phyloP scores from a whole-genome alignment of 192 early-diverging fungal species.

The Geosiphon pyriformis region DNA sequence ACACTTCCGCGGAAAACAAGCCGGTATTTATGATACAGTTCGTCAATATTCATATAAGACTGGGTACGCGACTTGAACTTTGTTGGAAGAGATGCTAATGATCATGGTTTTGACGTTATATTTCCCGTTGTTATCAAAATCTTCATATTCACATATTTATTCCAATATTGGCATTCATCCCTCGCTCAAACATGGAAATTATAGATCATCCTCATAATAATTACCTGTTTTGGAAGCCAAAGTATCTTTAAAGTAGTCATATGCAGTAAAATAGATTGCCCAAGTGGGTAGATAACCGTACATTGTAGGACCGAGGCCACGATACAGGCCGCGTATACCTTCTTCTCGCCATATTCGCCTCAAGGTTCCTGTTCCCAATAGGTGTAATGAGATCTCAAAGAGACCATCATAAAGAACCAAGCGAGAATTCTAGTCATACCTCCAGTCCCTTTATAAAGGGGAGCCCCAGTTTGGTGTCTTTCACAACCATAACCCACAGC shows the following conservation, averaged over 20 bases:
- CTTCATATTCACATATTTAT: no score
- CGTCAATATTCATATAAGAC: no score
- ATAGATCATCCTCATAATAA: no score
- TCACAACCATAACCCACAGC: neutral
- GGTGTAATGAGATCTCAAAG: neutral
- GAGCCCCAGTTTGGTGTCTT: neutral
- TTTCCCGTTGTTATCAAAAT: no score
- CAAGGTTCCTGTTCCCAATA: slow-evolving; percentile 47
- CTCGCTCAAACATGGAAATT: no score
- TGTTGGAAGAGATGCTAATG: no score
- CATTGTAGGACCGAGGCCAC: slow-evolving; percentile 82
- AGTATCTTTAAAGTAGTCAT: slow-evolving; percentile 68
- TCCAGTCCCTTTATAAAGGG: slow-evolving; percentile 52
- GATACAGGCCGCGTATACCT: slow-evolving; percentile 83
- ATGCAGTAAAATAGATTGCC: slow-evolving; percentile 90
- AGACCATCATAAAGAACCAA: slow-evolving; percentile 26
- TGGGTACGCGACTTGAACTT: no score
- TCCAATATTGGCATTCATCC: no score
- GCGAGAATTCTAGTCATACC: slow-evolving; percentile 37
- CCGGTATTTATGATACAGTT: no score
- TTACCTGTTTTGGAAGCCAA: no score
- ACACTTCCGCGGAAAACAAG: no score
- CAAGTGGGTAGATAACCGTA: slow-evolving; percentile 87
- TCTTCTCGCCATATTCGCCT: slow-evolving; percentile 71
- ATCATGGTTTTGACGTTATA: no score